Evolutionary conservation across 1,284 basidiomycete species (phyloP).

Genomic region (Ceratorhiza oryzae-sativae): DNA sequence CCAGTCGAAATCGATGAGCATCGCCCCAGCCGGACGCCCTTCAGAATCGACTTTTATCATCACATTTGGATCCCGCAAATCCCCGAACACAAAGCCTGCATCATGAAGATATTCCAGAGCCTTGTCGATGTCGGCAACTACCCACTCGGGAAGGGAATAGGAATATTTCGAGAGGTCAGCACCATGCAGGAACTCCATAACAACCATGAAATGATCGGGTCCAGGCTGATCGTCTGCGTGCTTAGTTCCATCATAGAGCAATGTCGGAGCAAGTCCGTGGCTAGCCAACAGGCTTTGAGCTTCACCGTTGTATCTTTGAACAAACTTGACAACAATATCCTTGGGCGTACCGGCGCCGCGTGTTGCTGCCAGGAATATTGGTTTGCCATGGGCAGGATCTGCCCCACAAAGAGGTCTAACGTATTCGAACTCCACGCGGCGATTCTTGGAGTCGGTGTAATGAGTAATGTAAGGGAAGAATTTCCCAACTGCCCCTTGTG

Average conservation of each 20-base stretch:
- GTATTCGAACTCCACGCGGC: background rate
- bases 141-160: background rate
- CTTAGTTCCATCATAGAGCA: conserved; percentile 33
- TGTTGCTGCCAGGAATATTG: too few species aligned
- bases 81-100: conserved; percentile 21
- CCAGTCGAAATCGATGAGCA: conserved; percentile 37
- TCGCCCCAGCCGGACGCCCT: background rate
- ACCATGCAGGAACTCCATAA: conserved; percentile 22
- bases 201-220: conserved; percentile 2
- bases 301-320: conserved; percentile 13
- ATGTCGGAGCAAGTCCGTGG: conserved; percentile 35
- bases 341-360: background rate
- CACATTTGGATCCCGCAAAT: conserved; percentile 24
- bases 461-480: background rate
- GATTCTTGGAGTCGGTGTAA: background rate
- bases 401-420: background rate
- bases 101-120: conserved; percentile 23
- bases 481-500: background rate
- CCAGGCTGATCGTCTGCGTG: background rate
- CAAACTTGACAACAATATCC: conserved; percentile 41
- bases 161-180: background rate
- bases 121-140: background rate
- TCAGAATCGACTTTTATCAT: background rate
- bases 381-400: background rate
- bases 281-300: conserved; percentile 40